Evolutionary conservation across 2,329 filamentous ascomycete genomes (phyloP).

Genomic region (Elsinoe perseae): DNA sequence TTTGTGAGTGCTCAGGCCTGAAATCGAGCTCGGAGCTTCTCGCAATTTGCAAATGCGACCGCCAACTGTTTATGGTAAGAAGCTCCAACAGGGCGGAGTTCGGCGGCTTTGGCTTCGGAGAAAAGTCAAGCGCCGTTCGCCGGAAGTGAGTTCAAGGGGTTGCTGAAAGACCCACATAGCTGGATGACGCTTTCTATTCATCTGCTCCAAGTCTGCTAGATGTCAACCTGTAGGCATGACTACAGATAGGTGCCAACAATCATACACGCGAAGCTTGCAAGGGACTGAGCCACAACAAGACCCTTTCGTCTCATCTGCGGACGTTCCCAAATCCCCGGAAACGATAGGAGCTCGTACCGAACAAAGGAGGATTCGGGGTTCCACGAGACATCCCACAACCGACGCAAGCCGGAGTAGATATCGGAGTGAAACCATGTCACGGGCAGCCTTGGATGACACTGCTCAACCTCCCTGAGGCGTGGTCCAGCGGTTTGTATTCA

Average conservation of each 20-base stretch:
- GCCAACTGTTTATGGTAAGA: too few relatives aligned
- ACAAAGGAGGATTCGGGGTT: not conserved
- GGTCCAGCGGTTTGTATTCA: not conserved
- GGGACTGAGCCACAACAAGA: not conserved
- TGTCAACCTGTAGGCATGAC: too few relatives aligned
- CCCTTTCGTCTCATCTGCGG: not conserved
- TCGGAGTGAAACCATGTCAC: slow-evolving; percentile 12
- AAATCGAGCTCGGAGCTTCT: too few relatives aligned
- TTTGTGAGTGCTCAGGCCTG: too few relatives aligned
- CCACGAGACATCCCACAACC: not conserved
- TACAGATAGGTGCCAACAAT: too few relatives aligned
- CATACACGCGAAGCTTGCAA: too few relatives aligned
- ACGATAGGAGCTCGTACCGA: not conserved
- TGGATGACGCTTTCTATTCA: too few relatives aligned
- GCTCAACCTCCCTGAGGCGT: not conserved
- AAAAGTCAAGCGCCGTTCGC: not conserved
- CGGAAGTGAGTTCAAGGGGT: too few relatives aligned
- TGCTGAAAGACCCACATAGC: too few relatives aligned
- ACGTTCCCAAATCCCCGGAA: not conserved
- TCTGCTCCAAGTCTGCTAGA: too few relatives aligned
- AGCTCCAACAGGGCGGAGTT: too few relatives aligned
- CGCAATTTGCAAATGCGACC: too few relatives aligned
- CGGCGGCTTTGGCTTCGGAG: not conserved
- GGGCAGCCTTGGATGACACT: not conserved
- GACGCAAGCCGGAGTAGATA: slow-evolving; percentile 1